Conservation (phyloP, 495 filamentous ascomycete species). For the Penicillium pulvis region DNA sequence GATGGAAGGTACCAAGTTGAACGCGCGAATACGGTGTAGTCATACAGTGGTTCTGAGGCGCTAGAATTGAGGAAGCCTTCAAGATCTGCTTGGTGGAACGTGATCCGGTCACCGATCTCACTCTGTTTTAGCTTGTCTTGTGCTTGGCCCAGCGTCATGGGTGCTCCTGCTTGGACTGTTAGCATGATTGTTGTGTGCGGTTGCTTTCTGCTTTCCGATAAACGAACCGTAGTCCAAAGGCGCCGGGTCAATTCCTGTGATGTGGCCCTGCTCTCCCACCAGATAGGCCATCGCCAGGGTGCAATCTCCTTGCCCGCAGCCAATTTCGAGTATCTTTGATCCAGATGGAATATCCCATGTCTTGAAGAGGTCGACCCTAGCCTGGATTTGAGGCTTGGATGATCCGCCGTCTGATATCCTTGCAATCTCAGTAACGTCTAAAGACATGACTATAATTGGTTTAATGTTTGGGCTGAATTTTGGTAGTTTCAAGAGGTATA, state of each 20-base stretch:
- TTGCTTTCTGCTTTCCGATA: neutral
- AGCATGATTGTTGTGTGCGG: neutral
- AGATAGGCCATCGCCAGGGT: conserved; percentile 49
- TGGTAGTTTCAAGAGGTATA: too few relatives aligned
- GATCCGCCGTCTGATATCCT: neutral
- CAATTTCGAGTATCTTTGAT: conserved; percentile 52
- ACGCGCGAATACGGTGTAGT: conserved; percentile 6
- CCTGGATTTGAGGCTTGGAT: neutral
- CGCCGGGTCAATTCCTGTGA: conserved; percentile 54
- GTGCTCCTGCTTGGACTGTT: conserved; percentile 25
- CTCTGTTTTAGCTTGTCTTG: conserved; percentile 18
- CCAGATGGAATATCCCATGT: conserved; percentile 37
- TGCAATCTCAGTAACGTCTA: neutral
- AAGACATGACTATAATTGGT: neutral
- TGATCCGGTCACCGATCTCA: neutral
- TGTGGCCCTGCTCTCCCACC: conserved; percentile 42
- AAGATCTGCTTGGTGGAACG: conserved; percentile 11
- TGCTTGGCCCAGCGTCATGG: conserved; percentile 38
- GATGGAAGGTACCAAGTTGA: conserved; percentile 1
- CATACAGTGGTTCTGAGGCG: conserved; percentile 4
- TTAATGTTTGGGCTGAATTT: neutral
- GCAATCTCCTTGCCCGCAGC: conserved; percentile 57
- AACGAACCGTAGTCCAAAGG: conserved; percentile 47
- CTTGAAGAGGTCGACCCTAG: neutral
- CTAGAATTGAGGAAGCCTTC: conserved; percentile 1